Evolutionary conservation across 2,329 filamentous ascomycete genomes (phyloP), one percentile per base, ranked within the genome.

Genomic region (Tolypocladium nubicola): DNA sequence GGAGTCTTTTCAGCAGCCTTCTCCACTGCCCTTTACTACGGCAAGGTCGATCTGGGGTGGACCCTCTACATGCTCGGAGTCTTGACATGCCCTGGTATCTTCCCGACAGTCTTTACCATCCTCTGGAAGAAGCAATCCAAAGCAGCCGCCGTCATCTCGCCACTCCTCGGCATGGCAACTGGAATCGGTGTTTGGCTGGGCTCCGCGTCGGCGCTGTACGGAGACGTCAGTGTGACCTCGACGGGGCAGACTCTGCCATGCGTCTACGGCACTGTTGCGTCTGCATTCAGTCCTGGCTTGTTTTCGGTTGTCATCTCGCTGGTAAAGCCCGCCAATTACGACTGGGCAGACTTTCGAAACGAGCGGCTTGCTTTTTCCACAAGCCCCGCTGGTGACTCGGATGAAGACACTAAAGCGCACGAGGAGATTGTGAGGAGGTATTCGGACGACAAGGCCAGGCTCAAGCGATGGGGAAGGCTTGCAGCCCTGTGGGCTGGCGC

Each of bases 51-150:
- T 52, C 70, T 83, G 0, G 75, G 76, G 1, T 83, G 79, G 79
- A 80, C 77, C 0, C 59, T 81, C 1, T 81, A 82, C 60, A 79
- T 81, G 77, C 72, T 82, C 0, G 76, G 79, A 4, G 76, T 81
- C 1, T 61, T 82, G 11, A 80, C 77, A 0, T 80, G 78, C 40
- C 77, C 79, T 0, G 79, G 79, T 0, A 79, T 81, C 56, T 77
- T 81, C 61, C 79, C 79, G 0, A 81, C 79, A 7, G 71, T 74
- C 0, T 80, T 81, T 56, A 78, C 79, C 0, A 75, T 82, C 21
- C 68, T 82, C 1, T 82, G 79, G 78, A 71, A 71, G 40, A 71
- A 71, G 13, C 79, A 82, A 63, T 79, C 72, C 52, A 76, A 70
- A 54, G 65, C 68, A 0, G 79, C 79, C 0, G 79, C 79, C 1